Percentiles rank a stretch among this genome's conserved stretches.
Evolutionary conservation across 257 asterid species (phyloP).

Genomic region (Solanum dulcamara): DNA sequence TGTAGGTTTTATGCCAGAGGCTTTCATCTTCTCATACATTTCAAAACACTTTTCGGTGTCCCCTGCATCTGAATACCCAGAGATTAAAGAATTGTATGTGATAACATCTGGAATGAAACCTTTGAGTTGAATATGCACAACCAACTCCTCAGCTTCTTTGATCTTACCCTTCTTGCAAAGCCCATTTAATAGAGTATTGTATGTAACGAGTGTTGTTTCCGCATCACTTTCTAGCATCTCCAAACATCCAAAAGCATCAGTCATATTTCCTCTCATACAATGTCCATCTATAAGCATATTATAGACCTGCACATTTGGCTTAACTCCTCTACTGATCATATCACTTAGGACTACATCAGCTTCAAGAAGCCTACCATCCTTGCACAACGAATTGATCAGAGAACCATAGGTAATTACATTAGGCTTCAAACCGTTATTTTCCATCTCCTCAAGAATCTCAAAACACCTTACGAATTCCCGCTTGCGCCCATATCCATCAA

Average conservation of each 20-base stretch:
- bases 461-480: constrained; percentile 50
- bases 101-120: constrained; percentile 59
- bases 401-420: constrained; percentile 56
- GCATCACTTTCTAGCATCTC: constrained; percentile 32
- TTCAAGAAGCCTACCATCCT: constrained; percentile 50
- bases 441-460: constrained; percentile 69
- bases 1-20: constrained; percentile 50
- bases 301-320: constrained; percentile 58
- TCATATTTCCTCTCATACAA: constrained; percentile 35
- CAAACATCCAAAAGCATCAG: constrained; percentile 30
- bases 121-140: constrained; percentile 21
- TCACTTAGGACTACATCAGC: constrained; percentile 45
- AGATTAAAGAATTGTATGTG: constrained; percentile 62
- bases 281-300: constrained; percentile 56
- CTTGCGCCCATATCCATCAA: constrained; percentile 44
- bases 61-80: constrained; percentile 41
- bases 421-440: constrained; percentile 38
- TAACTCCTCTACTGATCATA: constrained; percentile 47
- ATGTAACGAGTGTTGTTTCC: constrained; percentile 56
- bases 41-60: constrained; percentile 40
- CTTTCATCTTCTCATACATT: constrained; percentile 50
- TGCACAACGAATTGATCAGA: constrained; percentile 59
- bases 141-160: constrained; percentile 58
- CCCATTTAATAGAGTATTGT: constrained; percentile 54
- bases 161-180: constrained; percentile 45